Percentiles rank a stretch among this genome's conserved stretches.
Evolutionary conservation across 2,329 filamentous ascomycete genomes (phyloP).

Genomic region (Coniochaeta hoffmannii): DNA sequence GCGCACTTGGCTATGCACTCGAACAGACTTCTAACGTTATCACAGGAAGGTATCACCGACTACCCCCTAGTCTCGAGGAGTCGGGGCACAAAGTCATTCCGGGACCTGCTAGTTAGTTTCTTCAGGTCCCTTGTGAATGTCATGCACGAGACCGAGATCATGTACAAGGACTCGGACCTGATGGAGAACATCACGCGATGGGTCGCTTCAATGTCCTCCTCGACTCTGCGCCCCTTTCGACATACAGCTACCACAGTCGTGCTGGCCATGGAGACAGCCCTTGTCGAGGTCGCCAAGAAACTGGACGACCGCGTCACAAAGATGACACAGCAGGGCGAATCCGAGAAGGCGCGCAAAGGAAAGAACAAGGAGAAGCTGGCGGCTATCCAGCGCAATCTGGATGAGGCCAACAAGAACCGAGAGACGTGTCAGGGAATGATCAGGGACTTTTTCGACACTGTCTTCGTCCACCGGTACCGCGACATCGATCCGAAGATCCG

Average conservation of each 20-base stretch:
- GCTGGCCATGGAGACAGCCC: constrained; percentile 67
- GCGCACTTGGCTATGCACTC: background rate
- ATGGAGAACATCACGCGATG: constrained; percentile 87
- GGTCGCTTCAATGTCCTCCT: constrained; percentile 87
- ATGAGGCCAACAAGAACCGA: constrained; percentile 62
- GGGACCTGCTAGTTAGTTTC: constrained; percentile 69
- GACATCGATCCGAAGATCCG: constrained; percentile 88
- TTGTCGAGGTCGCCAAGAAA: constrained; percentile 46
- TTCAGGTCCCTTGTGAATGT: constrained; percentile 69
- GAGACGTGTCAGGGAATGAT: constrained; percentile 65
- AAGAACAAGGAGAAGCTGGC: constrained; percentile 68
- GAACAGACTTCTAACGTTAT: background rate
- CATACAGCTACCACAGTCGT: constrained; percentile 88
- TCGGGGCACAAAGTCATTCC: constrained; percentile 71
- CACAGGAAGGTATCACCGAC: constrained; percentile 68
- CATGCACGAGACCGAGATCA: constrained; percentile 70
- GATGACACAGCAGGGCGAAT: constrained; percentile 70
- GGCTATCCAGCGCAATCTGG: constrained; percentile 64
- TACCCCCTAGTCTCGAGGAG: constrained; percentile 85
- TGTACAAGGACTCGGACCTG: constrained; percentile 71
- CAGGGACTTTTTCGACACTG: constrained; percentile 80
- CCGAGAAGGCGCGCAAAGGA: constrained; percentile 61
- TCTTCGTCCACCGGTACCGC: constrained; percentile 93
- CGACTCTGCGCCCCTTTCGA: constrained; percentile 78
- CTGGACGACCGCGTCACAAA: constrained; percentile 57